A percentile compares a stretch with the other conserved stretches of the same genome.
Conservation (phyloP, 305 asterid species). For the Rubia peregrina region DNA sequence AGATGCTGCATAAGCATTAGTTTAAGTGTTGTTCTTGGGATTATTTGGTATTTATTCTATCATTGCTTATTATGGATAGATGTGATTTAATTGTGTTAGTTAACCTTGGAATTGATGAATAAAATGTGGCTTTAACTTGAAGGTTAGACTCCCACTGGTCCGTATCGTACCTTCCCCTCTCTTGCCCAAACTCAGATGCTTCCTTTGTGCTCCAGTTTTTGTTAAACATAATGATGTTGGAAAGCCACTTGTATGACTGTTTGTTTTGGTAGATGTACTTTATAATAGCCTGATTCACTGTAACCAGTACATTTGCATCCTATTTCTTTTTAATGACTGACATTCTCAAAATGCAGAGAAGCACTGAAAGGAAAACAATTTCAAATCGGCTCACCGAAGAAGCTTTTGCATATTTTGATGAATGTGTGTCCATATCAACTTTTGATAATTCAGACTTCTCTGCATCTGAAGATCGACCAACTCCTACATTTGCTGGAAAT, state of each 20-base stretch:
- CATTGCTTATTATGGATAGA: not conserved
- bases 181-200: not conserved
- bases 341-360: constrained; percentile 37
- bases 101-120: not conserved
- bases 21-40: not conserved
- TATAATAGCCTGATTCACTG: not conserved
- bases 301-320: not conserved
- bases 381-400: constrained; percentile 75
- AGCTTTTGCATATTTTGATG: constrained; percentile 88
- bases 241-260: not conserved
- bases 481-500: constrained; percentile 35
- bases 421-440: constrained; percentile 85
- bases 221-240: not conserved
- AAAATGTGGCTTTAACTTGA: not conserved
- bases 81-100: not conserved
- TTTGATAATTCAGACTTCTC: constrained; percentile 97
- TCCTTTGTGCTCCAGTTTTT: not conserved
- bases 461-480: constrained; percentile 74
- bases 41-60: not conserved
- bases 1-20: not conserved
- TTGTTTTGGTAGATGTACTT: not conserved
- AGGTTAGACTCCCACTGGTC: not conserved
- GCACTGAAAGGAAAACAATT: constrained; percentile 73
- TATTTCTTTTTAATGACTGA: not conserved
- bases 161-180: not conserved